Percentiles rank a stretch among this genome's conserved stretches.
Evolutionary conservation across 2,329 filamentous ascomycete genomes (phyloP).

Genomic region (Penicillium sp.): DNA sequence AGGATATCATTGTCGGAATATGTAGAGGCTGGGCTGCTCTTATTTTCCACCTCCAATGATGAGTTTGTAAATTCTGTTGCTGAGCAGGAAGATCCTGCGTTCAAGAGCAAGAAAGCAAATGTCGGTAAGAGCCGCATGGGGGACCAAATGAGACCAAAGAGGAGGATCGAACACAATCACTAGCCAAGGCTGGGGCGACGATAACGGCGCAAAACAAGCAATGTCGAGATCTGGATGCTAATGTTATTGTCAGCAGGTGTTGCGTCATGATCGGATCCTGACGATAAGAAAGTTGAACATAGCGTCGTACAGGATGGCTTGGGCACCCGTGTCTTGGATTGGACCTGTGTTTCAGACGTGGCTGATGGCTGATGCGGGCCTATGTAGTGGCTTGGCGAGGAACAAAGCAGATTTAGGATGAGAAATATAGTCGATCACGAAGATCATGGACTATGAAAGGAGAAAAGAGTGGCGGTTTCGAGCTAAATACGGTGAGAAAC

Average conservation of each 20-base stretch:
- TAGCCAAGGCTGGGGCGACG: no score
- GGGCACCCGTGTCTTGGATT: background rate
- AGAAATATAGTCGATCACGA: background rate
- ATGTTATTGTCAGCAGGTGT: background rate
- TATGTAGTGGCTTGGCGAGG: background rate
- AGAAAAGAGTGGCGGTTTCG: background rate
- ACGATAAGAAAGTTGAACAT: background rate
- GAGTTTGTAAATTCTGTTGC: background rate
- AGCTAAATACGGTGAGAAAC: background rate
- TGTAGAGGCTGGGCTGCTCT: background rate
- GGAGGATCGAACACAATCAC: background rate
- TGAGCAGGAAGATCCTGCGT: background rate
- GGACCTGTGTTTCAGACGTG: background rate
- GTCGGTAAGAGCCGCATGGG: background rate
- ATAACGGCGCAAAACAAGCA: background rate
- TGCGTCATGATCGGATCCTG: background rate
- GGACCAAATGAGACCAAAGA: background rate
- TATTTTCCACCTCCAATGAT: background rate
- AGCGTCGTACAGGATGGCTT: background rate
- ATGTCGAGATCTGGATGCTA: background rate
- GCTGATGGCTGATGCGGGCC: background rate
- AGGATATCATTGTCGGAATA: slow-evolving; percentile 2
- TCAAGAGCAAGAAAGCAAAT: background rate
- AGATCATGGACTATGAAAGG: background rate
- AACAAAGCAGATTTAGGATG: background rate